A percentile compares a stretch with the other conserved stretches of the same genome.
Conservation (phyloP, 2,329 filamentous ascomycete species). For the Curvularia eragrostidis region DNA sequence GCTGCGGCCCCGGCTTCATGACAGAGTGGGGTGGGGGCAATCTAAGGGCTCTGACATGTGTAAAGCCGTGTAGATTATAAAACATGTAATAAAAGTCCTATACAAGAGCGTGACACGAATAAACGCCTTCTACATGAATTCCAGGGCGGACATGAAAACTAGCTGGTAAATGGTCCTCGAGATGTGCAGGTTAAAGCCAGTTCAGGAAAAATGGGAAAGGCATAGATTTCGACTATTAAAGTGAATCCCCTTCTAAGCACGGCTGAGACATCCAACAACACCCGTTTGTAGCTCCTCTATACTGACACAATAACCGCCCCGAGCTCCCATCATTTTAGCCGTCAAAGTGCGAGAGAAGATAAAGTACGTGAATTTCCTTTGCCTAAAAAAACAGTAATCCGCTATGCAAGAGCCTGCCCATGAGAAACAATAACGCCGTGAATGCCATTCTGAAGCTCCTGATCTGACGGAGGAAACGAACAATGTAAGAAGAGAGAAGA, state of each 20-base stretch:
- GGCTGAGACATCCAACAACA: constrained; percentile 11
- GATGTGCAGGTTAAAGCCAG: background rate
- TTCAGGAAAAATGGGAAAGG: background rate
- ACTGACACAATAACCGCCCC: constrained; percentile 9
- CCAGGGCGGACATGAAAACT: background rate
- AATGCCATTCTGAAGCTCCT: constrained; percentile 25
- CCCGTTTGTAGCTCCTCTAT: constrained; percentile 7
- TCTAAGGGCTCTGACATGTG: background rate
- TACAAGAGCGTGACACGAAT: background rate
- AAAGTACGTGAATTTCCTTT: constrained; percentile 8
- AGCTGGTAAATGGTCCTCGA: background rate
- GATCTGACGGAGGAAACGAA: constrained; percentile 1
- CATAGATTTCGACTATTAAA: constrained; percentile 27
- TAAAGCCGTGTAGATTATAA: background rate
- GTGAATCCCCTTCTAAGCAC: constrained; percentile 8
- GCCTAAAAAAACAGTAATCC: constrained; percentile 11
- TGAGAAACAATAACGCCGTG: constrained; percentile 28
- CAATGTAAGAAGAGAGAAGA: constrained; percentile 11
- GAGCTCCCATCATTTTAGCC: background rate
- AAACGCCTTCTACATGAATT: background rate
- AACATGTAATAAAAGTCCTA: constrained; percentile 1
- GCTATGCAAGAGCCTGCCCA: constrained; percentile 17
- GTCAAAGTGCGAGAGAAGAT: constrained; percentile 6
- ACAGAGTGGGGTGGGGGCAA: background rate
- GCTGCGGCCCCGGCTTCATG: constrained; percentile 30